Conservation (phyloP, 306 rosid genomes). For the Vigna unguiculata region DNA sequence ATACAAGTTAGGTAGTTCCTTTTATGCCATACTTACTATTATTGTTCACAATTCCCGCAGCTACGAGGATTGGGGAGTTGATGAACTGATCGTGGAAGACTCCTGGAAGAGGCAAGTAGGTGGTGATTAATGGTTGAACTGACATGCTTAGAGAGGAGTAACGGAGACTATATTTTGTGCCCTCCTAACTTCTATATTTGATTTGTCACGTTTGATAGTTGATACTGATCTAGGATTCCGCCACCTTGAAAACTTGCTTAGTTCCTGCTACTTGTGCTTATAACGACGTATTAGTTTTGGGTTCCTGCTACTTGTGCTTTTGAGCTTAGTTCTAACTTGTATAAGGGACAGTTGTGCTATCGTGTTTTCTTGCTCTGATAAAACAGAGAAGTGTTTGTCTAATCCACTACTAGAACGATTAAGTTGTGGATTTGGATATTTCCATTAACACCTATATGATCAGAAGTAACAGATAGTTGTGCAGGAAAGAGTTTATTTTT, state of each 20-base stretch:
- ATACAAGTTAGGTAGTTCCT: neutral
- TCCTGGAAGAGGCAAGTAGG: slow-evolving; percentile 99
- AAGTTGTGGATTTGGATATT: too few species aligned
- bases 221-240: slow-evolving; percentile 1
- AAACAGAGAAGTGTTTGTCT: too few species aligned
- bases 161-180: slow-evolving; percentile 1
- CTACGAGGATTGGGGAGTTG: slow-evolving; percentile 98
- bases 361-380: too few species aligned
- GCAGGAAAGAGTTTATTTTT: too few species aligned
- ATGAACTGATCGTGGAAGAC: slow-evolving; percentile 94
- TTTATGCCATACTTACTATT: slow-evolving; percentile 32
- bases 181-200: neutral
- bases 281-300: neutral
- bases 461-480: too few species aligned
- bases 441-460: too few species aligned
- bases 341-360: too few species aligned
- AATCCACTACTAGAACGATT: too few species aligned
- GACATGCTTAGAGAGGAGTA: slow-evolving; percentile 14
- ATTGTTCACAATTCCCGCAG: slow-evolving; percentile 49
- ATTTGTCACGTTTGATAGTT: slow-evolving; percentile 17
- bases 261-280: too few species aligned
- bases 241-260: slow-evolving; percentile 7
- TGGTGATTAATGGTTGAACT: slow-evolving; percentile 65
- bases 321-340: neutral
- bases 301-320: too few species aligned